These are phyloP conservation scores for Neurospora crassa DNA, from an alignment of 2,329 filamentous ascomycete species.

Conservation along the genomic window DNA sequence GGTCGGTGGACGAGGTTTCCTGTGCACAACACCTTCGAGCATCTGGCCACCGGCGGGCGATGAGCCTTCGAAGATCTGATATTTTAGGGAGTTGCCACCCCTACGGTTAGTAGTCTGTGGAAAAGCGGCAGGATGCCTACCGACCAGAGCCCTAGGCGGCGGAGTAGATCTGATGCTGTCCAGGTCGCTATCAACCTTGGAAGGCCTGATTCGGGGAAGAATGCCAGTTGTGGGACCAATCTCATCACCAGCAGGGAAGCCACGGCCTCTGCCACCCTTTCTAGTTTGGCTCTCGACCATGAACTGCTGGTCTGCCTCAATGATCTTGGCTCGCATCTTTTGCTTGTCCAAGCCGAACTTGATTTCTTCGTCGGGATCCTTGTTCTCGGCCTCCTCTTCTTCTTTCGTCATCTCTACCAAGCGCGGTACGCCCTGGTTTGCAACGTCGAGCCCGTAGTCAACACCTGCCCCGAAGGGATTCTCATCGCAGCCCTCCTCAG, in stretches of 20 bases:
- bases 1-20: constrained; percentile 65
- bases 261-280: constrained; percentile 29
- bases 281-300: constrained; percentile 52
- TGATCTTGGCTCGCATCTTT: constrained; percentile 63
- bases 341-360: constrained; percentile 65
- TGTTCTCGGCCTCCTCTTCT: constrained; percentile 59
- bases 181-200: constrained; percentile 49
- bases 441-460: constrained; percentile 53
- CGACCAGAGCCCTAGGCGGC: constrained; percentile 31
- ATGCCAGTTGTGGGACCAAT: constrained; percentile 46
- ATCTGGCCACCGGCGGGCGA: constrained; percentile 46
- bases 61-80: constrained; percentile 50
- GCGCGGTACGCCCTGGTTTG: constrained; percentile 59
- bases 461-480: constrained; percentile 80
- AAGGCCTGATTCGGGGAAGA: constrained; percentile 52
- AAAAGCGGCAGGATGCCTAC: constrained; percentile 24
- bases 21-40: constrained; percentile 44
- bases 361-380: constrained; percentile 61
- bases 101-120: constrained; percentile 28
- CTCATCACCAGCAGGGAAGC: constrained; percentile 31
- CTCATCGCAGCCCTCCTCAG: constrained; percentile 72
- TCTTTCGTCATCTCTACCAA: constrained; percentile 57
- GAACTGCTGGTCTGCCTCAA: constrained; percentile 65
- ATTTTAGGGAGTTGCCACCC: constrained; percentile 42
- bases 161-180: constrained; percentile 45